Base-by-base conservation (phyloP, 805 yeast genomes). In the Hanseniaspora jakobsenii region DNA sequence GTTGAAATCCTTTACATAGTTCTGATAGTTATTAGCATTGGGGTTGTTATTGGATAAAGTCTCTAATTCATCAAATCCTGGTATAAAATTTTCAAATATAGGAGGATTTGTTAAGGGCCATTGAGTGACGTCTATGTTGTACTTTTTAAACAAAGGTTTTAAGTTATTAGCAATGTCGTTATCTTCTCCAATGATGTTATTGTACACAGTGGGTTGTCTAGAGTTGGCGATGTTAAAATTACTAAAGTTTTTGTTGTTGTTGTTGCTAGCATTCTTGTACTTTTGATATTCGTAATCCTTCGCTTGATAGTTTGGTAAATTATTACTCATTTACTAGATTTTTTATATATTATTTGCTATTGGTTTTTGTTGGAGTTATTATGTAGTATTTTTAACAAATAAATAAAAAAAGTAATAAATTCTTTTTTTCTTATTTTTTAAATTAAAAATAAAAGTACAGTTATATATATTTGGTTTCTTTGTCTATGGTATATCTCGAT, bases 101-200 rank as follows among this genome's bases (percentile, higher is more conserved):
- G 71, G 71, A 1, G 71, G 71, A 46, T 65, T 66, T 6, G 71
- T 66, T 53, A 66, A 51, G 2, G 71, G 71, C 52, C 66, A 59
- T 50, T 66, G 70, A 10, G 64, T 52, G 1, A 64, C 66, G 41
- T 66, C 70, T 2, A 66, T 65, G 6, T 70, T 70, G 50, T 64
- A 66, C 0, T 69, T 69, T 28, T 65, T 67, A 50, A 63, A 66
- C 44, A 59, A 65, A 1, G 70, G 66, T 2, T 69, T 65, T n/a
- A 66, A 48, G 4, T 35, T 35, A 8, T 23, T 29, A 12, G 46
- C 21, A 3, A 42, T 29, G 18, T 42, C 46, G 9, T 37, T 27
- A 17, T 42, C 46, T 6, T 42, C 46, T 1, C 46, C 35, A 21
- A 42, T 27, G 9, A 37, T 10, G 18, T 36, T 44, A 6, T 28